A percentile compares a stretch with the other conserved stretches of the same genome.
phyloP scores from a whole-genome alignment of 345 rosid genomes.

The Noccaea bulbosa region DNA sequence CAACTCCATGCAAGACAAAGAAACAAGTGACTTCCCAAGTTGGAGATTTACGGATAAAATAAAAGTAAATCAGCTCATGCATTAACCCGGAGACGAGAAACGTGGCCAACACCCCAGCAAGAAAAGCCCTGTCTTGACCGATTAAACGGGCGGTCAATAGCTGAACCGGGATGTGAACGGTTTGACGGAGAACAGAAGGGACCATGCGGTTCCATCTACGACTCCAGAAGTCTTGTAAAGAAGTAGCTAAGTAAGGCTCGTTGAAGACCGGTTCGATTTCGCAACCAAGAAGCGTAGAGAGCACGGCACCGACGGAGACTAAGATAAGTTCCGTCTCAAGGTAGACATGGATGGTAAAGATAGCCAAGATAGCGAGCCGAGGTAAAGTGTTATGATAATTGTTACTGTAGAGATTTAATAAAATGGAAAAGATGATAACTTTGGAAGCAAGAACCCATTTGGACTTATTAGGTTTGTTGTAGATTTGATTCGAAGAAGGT shows the following conservation, averaged over 20 bases:
- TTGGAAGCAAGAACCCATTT: constrained; percentile 45
- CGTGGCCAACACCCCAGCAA: constrained; percentile 48
- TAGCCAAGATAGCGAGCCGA: constrained; percentile 1
- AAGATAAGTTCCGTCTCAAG: constrained; percentile 52
- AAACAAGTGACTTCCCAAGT: constrained; percentile 81
- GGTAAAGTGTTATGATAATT: constrained; percentile 2
- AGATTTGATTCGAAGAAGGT: constrained; percentile 27
- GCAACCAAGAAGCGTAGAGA: constrained; percentile 53
- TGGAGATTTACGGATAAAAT: constrained; percentile 51
- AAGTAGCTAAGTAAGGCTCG: constrained; percentile 66
- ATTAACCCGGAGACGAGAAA: constrained; percentile 66
- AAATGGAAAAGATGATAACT: constrained; percentile 34
- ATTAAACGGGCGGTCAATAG: constrained; percentile 7
- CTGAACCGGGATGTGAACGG: constrained; percentile 57
- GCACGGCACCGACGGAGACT: constrained; percentile 36
- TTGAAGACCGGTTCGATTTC: constrained; percentile 68
- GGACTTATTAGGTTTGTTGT: constrained; percentile 14
- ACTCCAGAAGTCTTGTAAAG: constrained; percentile 88
- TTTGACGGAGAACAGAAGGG: constrained; percentile 52
- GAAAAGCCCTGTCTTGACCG: constrained; percentile 41
- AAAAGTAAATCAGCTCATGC: constrained; percentile 65
- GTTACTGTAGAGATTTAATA: constrained; percentile 18
- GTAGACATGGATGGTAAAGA: constrained; percentile 44
- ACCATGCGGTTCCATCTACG: constrained; percentile 79
- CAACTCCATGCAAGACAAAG: constrained; percentile 62